Base-by-base conservation (phyloP, 2,329 filamentous ascomycete species). In the Sclerotinia spermophila region DNA sequence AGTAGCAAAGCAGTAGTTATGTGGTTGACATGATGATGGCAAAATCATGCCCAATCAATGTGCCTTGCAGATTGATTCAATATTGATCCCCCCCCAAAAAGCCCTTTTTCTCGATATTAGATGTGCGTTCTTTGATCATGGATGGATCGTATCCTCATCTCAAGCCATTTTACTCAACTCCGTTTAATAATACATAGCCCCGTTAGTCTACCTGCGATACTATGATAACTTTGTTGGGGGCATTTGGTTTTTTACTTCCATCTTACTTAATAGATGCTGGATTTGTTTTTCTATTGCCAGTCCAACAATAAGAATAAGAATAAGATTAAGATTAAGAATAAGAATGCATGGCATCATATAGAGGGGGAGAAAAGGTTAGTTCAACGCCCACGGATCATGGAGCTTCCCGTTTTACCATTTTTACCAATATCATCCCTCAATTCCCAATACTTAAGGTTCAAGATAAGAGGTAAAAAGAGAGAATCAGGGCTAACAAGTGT, bases 31-130 rank as follows among this genome's bases (percentile, higher is more conserved):
- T 65, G 62, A 64, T 48, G 27, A 27, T 65, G 61, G 61, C 24
- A 38, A 65, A 53, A 51, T 40, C 44, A 65, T 65, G 33, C 10
- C 11, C 45, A 38, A 27, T 38, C 44, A 19, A 27, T 38, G 13
- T 65, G 61, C 61, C 38, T 65, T 65, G 45, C 30, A 40, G 30
- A 40, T 65, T 30, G 61, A 53, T 65, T 40, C 61, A 21, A 40
- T 21, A 15, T 27, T 21, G 13, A 27, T 24, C 17, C 6, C 48
- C n/a, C 27, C 1, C 2, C 48, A 5, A 10, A 33, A 30, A 27
- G 8, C 1, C 51, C 30, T 53, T 53, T 15, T 53, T 30, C 45
- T 30, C 15, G 24, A 2, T 53, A 27, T 48, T 30, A 40, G 17
- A 65, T 19, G 35, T 30, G n/a, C 33, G 15, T 30, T 40, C 33